Evolutionary conservation across 306 rosid genomes (phyloP).

Genomic region (Medicago arabica): DNA sequence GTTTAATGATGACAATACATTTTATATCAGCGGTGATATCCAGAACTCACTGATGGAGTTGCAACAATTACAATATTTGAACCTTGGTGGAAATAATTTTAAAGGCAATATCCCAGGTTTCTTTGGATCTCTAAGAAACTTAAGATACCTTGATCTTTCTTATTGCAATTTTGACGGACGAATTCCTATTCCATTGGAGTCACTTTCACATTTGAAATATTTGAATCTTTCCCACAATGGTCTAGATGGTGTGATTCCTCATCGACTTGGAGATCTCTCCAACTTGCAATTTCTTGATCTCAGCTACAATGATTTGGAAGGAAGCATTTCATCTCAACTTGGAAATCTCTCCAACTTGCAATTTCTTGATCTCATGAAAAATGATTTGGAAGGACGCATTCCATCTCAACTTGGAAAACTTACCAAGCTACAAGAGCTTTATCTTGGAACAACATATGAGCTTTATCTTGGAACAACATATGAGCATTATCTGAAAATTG

Average conservation of each 20-base stretch:
- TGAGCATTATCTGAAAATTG: background rate
- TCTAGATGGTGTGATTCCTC: too few species aligned
- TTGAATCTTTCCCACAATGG: slow-evolving; percentile 15
- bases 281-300: slow-evolving; percentile 21
- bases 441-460: too few species aligned
- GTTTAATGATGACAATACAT: too few species aligned
- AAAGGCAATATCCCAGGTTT: background rate
- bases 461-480: too few species aligned
- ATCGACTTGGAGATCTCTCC: too few species aligned
- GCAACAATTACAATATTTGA: too few species aligned
- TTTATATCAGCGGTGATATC: too few species aligned
- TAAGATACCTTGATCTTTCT: slow-evolving; percentile 27
- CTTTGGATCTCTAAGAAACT: background rate
- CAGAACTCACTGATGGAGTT: too few species aligned
- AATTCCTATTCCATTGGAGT: slow-evolving; percentile 22
- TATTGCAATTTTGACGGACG: background rate
- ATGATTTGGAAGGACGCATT: background rate
- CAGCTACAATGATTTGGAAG: background rate
- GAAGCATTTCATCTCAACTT: slow-evolving; percentile 35
- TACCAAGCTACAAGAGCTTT: slow-evolving; percentile 4
- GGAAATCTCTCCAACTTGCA: background rate
- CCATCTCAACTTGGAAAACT: slow-evolving; percentile 36
- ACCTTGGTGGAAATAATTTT: background rate
- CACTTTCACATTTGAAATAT: slow-evolving; percentile 23
- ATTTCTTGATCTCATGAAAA: background rate